These are phyloP conservation scores for Aspergillus sojae DNA, from an alignment of 2,329 filamentous ascomycete species.

Conservation along the genomic window DNA sequence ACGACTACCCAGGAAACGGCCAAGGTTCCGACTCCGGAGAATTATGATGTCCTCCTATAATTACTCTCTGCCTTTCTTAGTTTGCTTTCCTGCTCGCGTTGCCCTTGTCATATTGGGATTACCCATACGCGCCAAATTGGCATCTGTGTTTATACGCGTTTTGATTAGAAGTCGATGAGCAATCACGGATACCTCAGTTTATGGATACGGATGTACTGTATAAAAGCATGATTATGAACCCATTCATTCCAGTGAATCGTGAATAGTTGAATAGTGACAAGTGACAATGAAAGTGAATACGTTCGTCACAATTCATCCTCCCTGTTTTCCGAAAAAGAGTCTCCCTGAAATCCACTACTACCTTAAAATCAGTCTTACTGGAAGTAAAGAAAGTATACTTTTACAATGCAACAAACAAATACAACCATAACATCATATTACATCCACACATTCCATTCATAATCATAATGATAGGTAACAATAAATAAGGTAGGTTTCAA, in stretches of 20 bases:
- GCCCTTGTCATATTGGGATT: background rate
- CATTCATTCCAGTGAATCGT: background rate
- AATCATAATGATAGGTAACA: background rate
- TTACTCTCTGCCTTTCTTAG: background rate
- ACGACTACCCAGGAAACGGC: slow-evolving; percentile 4
- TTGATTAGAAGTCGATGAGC: background rate
- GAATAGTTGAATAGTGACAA: background rate
- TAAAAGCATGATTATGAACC: slow-evolving; percentile 4
- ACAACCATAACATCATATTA: background rate
- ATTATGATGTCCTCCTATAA: slow-evolving; percentile 9
- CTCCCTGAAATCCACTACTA: background rate
- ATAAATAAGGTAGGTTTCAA: background rate
- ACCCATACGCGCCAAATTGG: background rate
- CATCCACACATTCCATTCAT: background rate
- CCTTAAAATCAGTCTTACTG: background rate
- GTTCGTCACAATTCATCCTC: background rate
- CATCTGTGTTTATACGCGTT: background rate
- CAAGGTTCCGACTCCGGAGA: slow-evolving; percentile 13
- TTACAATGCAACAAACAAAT: background rate
- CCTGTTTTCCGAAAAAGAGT: background rate
- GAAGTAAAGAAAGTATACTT: background rate
- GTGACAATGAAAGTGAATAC: background rate
- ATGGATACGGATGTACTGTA: background rate
- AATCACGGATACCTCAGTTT: slow-evolving; percentile 5
- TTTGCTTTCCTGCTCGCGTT: background rate